Conservation (phyloP, 768 basidiomycete genomes). For the Vararia minispora region DNA sequence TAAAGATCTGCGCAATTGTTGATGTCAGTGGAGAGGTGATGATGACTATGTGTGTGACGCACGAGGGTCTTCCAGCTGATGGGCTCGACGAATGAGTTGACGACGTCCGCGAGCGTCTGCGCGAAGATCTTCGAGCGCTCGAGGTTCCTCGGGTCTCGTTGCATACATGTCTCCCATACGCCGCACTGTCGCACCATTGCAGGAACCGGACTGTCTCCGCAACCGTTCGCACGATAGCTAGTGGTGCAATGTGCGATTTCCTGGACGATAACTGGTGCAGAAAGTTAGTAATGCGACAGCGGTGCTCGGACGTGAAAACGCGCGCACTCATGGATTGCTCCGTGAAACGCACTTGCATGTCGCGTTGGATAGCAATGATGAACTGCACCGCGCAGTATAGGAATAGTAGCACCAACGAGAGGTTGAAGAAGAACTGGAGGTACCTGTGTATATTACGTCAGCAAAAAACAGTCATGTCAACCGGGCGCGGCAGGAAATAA, state of each 20-base stretch:
- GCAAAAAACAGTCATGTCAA: no score
- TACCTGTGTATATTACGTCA: conserved; percentile 38
- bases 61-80: conserved; percentile 98
- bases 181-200: conserved; percentile 82
- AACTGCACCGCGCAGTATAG: conserved; percentile 81
- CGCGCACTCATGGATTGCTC: conserved; percentile 81
- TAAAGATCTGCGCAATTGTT: conserved; percentile 41
- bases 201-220: conserved; percentile 65
- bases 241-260: conserved; percentile 84
- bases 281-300: conserved; percentile 4
- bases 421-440: conserved; percentile 90
- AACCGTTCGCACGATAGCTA: conserved; percentile 74
- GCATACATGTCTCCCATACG: conserved; percentile 92
- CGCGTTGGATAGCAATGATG: conserved; percentile 80
- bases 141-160: conserved; percentile 81
- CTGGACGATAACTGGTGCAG: conserved; percentile 66
- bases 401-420: conserved; percentile 70
- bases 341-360: conserved; percentile 78
- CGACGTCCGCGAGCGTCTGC: conserved; percentile 91
- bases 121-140: conserved; percentile 86
- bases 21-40: conserved; percentile 6
- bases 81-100: conserved; percentile 93
- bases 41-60: conserved; percentile 20
- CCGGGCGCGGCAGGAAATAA: no score
- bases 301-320: conserved; percentile 3